Evolutionary conservation across 176 grass and related monocot species (phyloP).

Genomic region (Panicum miliaceum): DNA sequence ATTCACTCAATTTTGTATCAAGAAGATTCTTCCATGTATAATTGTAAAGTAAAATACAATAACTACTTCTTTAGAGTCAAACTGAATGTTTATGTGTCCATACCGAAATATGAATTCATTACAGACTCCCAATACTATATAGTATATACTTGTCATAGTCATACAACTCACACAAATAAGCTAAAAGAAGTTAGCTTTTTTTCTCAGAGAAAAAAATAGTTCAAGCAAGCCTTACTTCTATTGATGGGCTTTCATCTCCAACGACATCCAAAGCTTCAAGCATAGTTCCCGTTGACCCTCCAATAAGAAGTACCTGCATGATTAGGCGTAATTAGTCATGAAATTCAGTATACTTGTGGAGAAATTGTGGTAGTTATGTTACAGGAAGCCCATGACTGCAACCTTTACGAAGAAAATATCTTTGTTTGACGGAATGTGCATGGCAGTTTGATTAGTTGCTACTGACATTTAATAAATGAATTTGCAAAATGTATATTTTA

Average conservation of each 20-base stretch:
- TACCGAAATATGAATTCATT: not conserved
- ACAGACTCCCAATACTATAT: not conserved
- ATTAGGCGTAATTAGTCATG: conserved; percentile 32
- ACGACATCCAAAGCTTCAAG: conserved; percentile 90
- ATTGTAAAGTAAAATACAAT: not conserved
- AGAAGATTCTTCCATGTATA: not conserved
- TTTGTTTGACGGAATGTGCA: conserved; percentile 7
- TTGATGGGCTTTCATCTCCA: conserved; percentile 63
- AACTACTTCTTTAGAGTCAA: not conserved
- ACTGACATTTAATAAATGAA: not conserved
- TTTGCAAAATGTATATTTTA: not conserved
- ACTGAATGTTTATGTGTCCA: not conserved
- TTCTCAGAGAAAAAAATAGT: not conserved
- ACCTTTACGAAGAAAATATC: not conserved
- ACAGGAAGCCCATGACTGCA: not conserved
- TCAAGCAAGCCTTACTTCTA: conserved; percentile 62
- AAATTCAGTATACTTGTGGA: not conserved
- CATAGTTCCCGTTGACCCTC: conserved; percentile 97
- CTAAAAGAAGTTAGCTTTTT: not conserved
- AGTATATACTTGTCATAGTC: not conserved
- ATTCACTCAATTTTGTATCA: not conserved
- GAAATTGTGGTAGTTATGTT: conserved; percentile 13
- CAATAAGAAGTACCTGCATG: conserved; percentile 88
- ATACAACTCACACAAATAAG: not conserved
- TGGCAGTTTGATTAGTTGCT: not conserved